Conservation (phyloP, 345 rosid species). For the Eucalyptus marginata region DNA sequence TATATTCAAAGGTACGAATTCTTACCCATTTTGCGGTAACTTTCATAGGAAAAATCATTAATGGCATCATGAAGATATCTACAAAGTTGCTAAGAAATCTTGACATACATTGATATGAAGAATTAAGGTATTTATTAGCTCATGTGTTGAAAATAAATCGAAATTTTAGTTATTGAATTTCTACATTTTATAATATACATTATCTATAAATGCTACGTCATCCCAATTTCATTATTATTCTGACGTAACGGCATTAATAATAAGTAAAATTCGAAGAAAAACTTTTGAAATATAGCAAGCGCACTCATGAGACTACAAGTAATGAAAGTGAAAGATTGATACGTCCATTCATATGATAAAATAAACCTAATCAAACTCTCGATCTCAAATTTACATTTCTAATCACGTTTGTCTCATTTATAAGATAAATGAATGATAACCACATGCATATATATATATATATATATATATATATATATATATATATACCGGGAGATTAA, state of each 20-base stretch:
- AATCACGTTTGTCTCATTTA: accelerated
- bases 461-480: accelerated
- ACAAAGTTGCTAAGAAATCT: not conserved
- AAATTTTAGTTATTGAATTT: not conserved
- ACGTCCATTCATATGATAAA: not conserved
- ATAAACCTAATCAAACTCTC: not conserved
- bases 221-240: not conserved
- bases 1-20: not conserved
- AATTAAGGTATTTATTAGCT: not conserved
- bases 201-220: not conserved
- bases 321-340: not conserved
- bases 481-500: not conserved
- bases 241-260: not conserved
- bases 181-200: not conserved
- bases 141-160: not conserved
- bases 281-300: not conserved
- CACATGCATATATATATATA: accelerated
- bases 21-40: not conserved
- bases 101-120: not conserved
- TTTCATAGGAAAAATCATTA: not conserved
- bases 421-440: not conserved
- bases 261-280: not conserved
- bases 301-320: not conserved
- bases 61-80: not conserved
- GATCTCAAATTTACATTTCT: not conserved